A percentile compares a stretch with the other conserved stretches of the same genome.
Conservation (phyloP, 371 early-diverging fungal species). For the Dichotomocladium elegans region DNA sequence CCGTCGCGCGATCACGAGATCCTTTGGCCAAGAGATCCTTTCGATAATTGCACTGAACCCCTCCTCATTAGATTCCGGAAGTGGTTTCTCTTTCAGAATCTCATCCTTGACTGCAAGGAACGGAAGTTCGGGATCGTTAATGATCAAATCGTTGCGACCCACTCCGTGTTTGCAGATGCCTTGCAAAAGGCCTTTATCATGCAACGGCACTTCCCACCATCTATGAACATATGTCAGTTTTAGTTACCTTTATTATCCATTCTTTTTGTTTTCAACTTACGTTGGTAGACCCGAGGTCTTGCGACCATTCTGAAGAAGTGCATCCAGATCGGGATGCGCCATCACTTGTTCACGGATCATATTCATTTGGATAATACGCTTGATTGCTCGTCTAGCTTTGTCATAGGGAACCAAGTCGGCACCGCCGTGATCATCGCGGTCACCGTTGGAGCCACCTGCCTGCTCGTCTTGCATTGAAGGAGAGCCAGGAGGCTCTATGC, state of each 20-base stretch:
- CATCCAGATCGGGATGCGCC: slow-evolving; percentile 49
- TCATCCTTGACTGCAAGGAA: slow-evolving; percentile 43
- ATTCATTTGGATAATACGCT: slow-evolving; percentile 74
- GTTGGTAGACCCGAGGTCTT: slow-evolving; percentile 46
- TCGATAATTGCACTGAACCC: slow-evolving; percentile 24
- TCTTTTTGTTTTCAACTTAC: too few relatives aligned
- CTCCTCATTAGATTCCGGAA: slow-evolving; percentile 18
- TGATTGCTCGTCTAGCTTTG: slow-evolving; percentile 68
- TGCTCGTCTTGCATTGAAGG: slow-evolving; percentile 5
- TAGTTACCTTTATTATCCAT: background rate
- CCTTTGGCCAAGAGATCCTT: slow-evolving; percentile 59
- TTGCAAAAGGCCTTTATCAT: slow-evolving; percentile 68
- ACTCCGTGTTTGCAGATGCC: slow-evolving; percentile 74
- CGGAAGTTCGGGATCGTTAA: slow-evolving; percentile 60
- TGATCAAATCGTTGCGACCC: slow-evolving; percentile 63
- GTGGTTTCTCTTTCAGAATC: slow-evolving; percentile 17
- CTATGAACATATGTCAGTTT: slow-evolving; percentile 19
- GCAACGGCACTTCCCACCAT: slow-evolving; percentile 69
- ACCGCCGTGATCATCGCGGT: slow-evolving; percentile 48
- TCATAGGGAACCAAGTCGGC: slow-evolving; percentile 59
- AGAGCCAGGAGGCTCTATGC: too few relatives aligned
- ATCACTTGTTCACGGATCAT: slow-evolving; percentile 65
- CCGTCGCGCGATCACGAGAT: slow-evolving; percentile 56
- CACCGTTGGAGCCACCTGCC: slow-evolving; percentile 21
- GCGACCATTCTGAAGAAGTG: slow-evolving; percentile 28